Base-by-base conservation (phyloP, 2,329 filamentous ascomycete species). In the Erysiphe pulchra region DNA sequence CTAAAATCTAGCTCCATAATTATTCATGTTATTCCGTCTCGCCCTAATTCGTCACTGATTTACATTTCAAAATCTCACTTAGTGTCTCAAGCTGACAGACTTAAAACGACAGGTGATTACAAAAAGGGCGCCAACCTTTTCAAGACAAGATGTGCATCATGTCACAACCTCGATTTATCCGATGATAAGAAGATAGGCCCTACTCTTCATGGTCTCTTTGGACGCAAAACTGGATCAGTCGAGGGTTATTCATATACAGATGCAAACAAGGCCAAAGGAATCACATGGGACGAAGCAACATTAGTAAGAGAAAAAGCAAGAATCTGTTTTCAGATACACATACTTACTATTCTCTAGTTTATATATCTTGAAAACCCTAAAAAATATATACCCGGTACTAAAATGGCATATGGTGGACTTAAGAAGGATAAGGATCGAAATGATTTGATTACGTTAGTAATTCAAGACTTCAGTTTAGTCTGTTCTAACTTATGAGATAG, bases 351-450 rank as follows among this genome's bases (percentile, higher is more conserved):
- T 34, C 16, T 13, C 30, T 47, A 86, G 82, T 95, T 93, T 69
- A 74, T 78, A 56, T 98, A 98, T 78, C 86, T 98, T 61, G 90
- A 98, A 77, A 95, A 95, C 80, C 90, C 90, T 70, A 98, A 98
- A 80, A 95, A 95, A 76, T 98, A 86, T 77, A 94, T 98, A 55
- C 90, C 90, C 57, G 90, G 90, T 58, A 98, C 90, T 71, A 98
- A 95, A 84, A 98, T 98, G 90, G 90, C 90, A 60, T 98, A 95
- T 64, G 90, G 90, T 70, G 90, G 90, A 66, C 76, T 98, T 62
- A 98, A 98, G 86, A 98, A 98, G 83, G 75, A 77, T 63, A 95
- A 95, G 82, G 90, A 95, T 72, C 77, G 90, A 65, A 93, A 95
- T 66, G 87, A 98, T 68, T 73, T 98, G 60, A 93, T 98, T 76